A percentile compares a stretch with the other conserved stretches of the same genome.
Evolutionary conservation across 2,329 filamentous ascomycete species (phyloP).

Genomic region (Macrophomina pseudophaseolina): DNA sequence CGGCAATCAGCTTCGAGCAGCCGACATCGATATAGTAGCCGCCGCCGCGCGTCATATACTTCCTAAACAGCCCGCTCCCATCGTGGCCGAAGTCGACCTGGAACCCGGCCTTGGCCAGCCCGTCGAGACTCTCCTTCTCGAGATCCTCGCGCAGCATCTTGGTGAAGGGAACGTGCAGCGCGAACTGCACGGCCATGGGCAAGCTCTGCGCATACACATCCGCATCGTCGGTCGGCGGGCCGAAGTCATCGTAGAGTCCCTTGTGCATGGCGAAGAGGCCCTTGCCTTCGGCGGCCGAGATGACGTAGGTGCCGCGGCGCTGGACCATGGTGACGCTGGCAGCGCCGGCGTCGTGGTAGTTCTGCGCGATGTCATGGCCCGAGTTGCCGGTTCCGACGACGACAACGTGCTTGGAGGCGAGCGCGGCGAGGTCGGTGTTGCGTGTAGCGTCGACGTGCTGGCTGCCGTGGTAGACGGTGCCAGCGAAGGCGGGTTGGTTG

Average conservation of each 20-base stretch:
- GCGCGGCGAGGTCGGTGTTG: slow-evolving; percentile 49
- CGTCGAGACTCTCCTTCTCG: slow-evolving; percentile 47
- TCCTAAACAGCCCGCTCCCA: slow-evolving; percentile 62
- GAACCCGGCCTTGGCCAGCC: slow-evolving; percentile 64
- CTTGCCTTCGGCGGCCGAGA: slow-evolving; percentile 59
- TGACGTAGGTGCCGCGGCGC: slow-evolving; percentile 67
- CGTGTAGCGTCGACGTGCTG: slow-evolving; percentile 46
- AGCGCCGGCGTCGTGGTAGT: slow-evolving; percentile 70
- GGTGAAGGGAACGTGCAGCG: slow-evolving; percentile 57
- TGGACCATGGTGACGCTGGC: slow-evolving; percentile 72
- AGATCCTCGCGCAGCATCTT: slow-evolving; percentile 39
- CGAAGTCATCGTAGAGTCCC: slow-evolving; percentile 54
- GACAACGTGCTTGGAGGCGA: slow-evolving; percentile 63
- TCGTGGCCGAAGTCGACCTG: slow-evolving; percentile 63
- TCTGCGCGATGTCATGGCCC: slow-evolving; percentile 71
- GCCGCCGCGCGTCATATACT: slow-evolving; percentile 69
- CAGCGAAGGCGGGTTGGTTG: slow-evolving; percentile 61
- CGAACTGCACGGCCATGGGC: slow-evolving; percentile 66
- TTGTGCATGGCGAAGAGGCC: slow-evolving; percentile 57
- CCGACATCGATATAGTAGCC: slow-evolving; percentile 76
- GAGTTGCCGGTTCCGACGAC: slow-evolving; percentile 73
- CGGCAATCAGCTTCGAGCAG: slow-evolving; percentile 64
- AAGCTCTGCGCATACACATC: slow-evolving; percentile 65
- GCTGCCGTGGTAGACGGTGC: slow-evolving; percentile 61
- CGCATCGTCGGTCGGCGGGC: slow-evolving; percentile 67